These are phyloP conservation scores for Oryza coarctata DNA, from an alignment of 176 grass and related monocot genomes.

Conservation along the genomic window DNA sequence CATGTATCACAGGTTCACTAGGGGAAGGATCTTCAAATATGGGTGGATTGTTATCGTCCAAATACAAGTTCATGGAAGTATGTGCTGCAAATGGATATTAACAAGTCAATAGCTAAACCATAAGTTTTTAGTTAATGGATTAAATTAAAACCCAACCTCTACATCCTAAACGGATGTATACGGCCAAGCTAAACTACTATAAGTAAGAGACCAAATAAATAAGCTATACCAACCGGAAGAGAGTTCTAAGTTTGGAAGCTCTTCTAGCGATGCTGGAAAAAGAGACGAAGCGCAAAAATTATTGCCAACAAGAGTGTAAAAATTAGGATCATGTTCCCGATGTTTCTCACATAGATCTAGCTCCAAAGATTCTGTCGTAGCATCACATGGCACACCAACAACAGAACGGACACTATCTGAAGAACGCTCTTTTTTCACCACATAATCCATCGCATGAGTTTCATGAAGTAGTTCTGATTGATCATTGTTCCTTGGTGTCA, in stretches of 20 bases:
- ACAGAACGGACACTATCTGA: constrained; percentile 54
- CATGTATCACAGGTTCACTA: constrained; percentile 1
- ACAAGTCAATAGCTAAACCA: constrained; percentile 13
- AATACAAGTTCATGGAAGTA: constrained; percentile 24
- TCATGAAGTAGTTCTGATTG: constrained; percentile 63
- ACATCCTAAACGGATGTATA: too few relatives aligned
- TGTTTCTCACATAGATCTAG: constrained; percentile 42
- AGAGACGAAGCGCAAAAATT: constrained; percentile 29
- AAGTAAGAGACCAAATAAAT: not conserved
- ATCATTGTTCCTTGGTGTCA: constrained; percentile 42
- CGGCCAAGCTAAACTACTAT: not conserved
- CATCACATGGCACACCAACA: constrained; percentile 32
- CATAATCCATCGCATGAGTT: constrained; percentile 40
- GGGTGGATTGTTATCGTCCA: constrained; percentile 33
- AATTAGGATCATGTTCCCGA: constrained; percentile 30
- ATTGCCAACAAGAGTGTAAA: not conserved
- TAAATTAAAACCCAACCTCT: too few relatives aligned
- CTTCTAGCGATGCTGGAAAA: constrained; percentile 13
- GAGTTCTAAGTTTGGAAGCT: not conserved
- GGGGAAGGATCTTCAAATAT: constrained; percentile 36
- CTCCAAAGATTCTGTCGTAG: constrained; percentile 12
- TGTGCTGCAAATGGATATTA: constrained; percentile 26
- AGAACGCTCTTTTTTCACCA: constrained; percentile 35
- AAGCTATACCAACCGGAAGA: constrained; percentile 28
- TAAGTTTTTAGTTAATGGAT: too few relatives aligned